phyloP scores from a whole-genome alignment of 2,329 filamentous ascomycete species.

The Fusarium sp. region DNA sequence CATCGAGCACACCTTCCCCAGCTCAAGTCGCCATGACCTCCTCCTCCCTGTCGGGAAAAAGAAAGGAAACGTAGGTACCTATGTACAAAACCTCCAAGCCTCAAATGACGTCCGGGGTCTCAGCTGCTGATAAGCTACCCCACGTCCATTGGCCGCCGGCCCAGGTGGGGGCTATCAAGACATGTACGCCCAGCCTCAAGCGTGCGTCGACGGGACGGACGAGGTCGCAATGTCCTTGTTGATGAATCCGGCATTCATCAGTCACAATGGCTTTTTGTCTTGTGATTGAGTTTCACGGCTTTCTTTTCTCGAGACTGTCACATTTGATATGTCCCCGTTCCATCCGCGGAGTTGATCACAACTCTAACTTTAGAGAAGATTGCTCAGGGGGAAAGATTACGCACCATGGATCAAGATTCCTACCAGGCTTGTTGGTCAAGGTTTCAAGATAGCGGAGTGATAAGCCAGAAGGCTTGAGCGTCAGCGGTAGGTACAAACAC shows the following conservation, averaged over 20 bases:
- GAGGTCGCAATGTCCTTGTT: slow-evolving; percentile 3
- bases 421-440: background rate
- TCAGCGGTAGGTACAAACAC: background rate
- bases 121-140: slow-evolving; percentile 43
- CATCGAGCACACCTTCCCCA: background rate
- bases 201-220: background rate
- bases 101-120: slow-evolving; percentile 19
- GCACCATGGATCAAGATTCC: background rate
- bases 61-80: slow-evolving; percentile 14
- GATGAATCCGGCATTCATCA: background rate
- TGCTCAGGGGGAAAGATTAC: background rate
- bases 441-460: background rate
- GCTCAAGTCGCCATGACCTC: background rate
- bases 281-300: background rate
- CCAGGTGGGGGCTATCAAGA: slow-evolving; percentile 38
- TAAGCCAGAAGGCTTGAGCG: background rate
- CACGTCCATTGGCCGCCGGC: slow-evolving; percentile 38
- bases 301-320: background rate
- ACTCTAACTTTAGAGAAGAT: background rate
- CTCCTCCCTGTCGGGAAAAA: slow-evolving; percentile 10
- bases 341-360: background rate
- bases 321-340: background rate
- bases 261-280: background rate
- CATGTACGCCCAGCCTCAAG: slow-evolving; percentile 26
- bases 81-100: slow-evolving; percentile 5